Conservation (phyloP, 2,329 filamentous ascomycete species). For the Macrophomina pseudophaseolina region DNA sequence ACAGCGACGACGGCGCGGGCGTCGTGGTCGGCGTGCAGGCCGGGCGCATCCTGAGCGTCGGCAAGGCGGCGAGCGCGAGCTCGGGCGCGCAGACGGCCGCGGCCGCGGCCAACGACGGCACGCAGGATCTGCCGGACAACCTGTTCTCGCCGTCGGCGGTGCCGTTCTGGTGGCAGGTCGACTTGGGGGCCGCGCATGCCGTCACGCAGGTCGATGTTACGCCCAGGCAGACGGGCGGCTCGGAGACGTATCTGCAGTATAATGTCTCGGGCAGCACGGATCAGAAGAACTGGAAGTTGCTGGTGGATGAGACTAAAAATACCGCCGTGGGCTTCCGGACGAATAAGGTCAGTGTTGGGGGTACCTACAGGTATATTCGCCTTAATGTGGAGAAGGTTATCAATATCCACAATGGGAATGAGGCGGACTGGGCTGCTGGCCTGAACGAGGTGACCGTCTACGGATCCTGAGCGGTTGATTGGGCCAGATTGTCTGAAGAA, state of each 20-base stretch:
- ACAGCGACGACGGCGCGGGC: constrained; percentile 31
- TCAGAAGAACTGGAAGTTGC: background rate
- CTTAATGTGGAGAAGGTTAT: constrained; percentile 12
- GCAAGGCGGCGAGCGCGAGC: constrained; percentile 25
- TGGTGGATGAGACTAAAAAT: constrained; percentile 3
- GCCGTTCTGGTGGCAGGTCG: constrained; percentile 32
- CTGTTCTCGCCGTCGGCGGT: constrained; percentile 29
- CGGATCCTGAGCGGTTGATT: background rate
- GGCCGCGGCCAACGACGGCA: background rate
- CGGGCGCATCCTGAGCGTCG: constrained; percentile 30
- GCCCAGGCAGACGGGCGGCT: constrained; percentile 30
- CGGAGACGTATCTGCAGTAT: constrained; percentile 32
- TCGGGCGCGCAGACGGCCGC: too few relatives aligned
- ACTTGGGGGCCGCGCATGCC: constrained; percentile 27
- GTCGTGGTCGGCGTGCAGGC: constrained; percentile 30
- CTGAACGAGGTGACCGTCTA: constrained; percentile 10
- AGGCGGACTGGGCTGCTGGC: constrained; percentile 11
- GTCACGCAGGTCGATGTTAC: constrained; percentile 31
- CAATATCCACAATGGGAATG: constrained; percentile 21
- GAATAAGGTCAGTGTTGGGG: background rate
- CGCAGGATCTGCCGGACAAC: background rate
- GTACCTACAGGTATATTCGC: background rate
- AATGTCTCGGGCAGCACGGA: constrained; percentile 30
- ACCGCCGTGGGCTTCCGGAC: constrained; percentile 17
- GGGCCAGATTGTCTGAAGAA: too few relatives aligned